These are phyloP conservation scores for Actinomortierella ambigua DNA, from an alignment of 371 early-diverging fungal species.

Conservation along the genomic window DNA sequence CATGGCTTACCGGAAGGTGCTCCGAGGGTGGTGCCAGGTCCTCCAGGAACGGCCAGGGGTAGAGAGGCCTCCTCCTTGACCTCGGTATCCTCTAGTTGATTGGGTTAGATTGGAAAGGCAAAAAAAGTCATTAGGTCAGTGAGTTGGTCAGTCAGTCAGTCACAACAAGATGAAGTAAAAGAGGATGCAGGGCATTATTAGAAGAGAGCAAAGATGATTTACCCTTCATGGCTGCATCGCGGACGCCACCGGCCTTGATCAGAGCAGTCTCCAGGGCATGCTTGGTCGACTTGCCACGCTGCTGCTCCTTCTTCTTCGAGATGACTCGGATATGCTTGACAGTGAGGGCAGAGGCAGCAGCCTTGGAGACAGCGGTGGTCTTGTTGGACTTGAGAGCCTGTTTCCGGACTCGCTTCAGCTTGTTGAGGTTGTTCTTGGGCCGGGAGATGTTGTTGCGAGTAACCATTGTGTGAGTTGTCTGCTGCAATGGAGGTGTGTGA, in stretches of 20 bases:
- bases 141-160: not conserved
- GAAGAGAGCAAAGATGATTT: conserved; percentile 5
- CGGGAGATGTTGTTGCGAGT: conserved; percentile 46
- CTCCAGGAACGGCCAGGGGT: conserved; percentile 38
- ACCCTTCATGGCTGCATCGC: conserved; percentile 46
- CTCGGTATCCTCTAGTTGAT: conserved; percentile 25
- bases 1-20: conserved; percentile 36
- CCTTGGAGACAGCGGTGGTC: conserved; percentile 27
- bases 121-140: conserved; percentile 1
- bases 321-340: conserved; percentile 42
- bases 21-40: conserved; percentile 42
- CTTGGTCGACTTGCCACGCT: conserved; percentile 29
- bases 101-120: too few relatives aligned
- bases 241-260: conserved; percentile 44
- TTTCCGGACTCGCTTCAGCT: conserved; percentile 46
- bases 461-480: conserved; percentile 22
- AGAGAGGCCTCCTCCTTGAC: conserved; percentile 29
- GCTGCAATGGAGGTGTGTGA: not conserved
- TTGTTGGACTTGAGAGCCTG: conserved; percentile 41
- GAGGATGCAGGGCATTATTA: not conserved
- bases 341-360: conserved; percentile 32
- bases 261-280: conserved; percentile 30
- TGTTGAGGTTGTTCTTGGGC: conserved; percentile 44
- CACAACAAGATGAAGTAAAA: not conserved
- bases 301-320: conserved; percentile 46